phyloP scores from a whole-genome alignment of 2,329 filamentous ascomycete genomes.

The Colletotrichum acutatum region DNA sequence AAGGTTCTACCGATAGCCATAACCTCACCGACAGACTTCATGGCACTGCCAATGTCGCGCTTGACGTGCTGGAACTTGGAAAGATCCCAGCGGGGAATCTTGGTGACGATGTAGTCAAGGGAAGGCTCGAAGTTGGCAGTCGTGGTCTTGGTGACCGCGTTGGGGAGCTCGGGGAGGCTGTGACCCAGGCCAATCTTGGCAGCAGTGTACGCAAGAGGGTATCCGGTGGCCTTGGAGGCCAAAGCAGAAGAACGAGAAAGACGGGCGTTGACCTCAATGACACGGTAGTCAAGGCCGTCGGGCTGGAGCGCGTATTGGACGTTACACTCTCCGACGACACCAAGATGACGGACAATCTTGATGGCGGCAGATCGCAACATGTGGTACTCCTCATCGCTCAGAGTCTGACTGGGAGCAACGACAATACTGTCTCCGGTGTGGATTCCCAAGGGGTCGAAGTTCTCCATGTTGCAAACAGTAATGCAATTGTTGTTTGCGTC shows the following conservation, averaged over 20 bases:
- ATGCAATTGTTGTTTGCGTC: constrained; percentile 96
- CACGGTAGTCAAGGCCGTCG: constrained; percentile 96
- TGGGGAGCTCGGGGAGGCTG: constrained; percentile 93
- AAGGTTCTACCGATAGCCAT: constrained; percentile 99
- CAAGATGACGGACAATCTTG: constrained; percentile 97
- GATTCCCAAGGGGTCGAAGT: constrained; percentile 97
- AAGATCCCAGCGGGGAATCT: constrained; percentile 98
- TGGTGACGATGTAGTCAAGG: constrained; percentile 97
- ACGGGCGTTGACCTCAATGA: constrained; percentile 99
- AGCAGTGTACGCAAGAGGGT: constrained; percentile 95
- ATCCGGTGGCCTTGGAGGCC: constrained; percentile 97
- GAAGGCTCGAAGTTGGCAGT: constrained; percentile 99
- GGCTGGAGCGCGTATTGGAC: constrained; percentile 88
- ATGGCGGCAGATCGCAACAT: constrained; percentile 98
- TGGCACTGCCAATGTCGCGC: constrained; percentile 94
- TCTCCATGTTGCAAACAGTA: constrained; percentile 63
- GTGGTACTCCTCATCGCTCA: constrained; percentile 99
- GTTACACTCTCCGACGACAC: constrained; percentile 98
- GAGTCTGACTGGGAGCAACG: constrained; percentile 94
- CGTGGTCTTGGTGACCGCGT: constrained; percentile 97
- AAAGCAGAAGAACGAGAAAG: constrained; percentile 96
- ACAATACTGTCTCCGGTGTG: constrained; percentile 99
- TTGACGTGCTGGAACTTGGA: constrained; percentile 99
- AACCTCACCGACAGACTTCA: constrained; percentile 99
- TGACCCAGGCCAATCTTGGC: constrained; percentile 98